Conservation (phyloP, 371 early-diverging fungal genomes). For the Actinomortierella wolfii region DNA sequence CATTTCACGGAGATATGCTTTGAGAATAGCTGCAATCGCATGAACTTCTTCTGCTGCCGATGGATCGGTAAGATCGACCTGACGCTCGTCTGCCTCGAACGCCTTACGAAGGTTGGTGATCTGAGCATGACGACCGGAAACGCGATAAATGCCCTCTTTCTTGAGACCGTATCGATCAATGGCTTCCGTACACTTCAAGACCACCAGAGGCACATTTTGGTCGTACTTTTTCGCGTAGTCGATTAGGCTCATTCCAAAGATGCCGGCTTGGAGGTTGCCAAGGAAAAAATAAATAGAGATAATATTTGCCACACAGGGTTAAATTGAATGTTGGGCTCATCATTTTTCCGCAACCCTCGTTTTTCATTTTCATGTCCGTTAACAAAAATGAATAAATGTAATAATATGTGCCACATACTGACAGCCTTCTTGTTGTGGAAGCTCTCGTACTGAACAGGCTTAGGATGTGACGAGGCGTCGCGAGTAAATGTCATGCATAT, state of each 20-base stretch:
- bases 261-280: slow-evolving; percentile 45
- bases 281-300: no score
- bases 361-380: slow-evolving; percentile 46
- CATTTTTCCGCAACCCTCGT: background rate
- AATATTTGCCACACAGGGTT: no score
- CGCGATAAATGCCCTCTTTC: slow-evolving; percentile 72
- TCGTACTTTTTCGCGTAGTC: slow-evolving; percentile 52
- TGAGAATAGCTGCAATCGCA: slow-evolving; percentile 65
- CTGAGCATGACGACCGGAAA: slow-evolving; percentile 69
- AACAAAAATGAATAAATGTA: slow-evolving; percentile 5
- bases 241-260: slow-evolving; percentile 62
- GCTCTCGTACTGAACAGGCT: slow-evolving; percentile 55
- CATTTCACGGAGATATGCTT: slow-evolving; percentile 66
- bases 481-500: slow-evolving; percentile 50
- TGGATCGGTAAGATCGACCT: slow-evolving; percentile 51
- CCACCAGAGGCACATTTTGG: slow-evolving; percentile 56
- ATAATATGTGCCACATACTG: slow-evolving; percentile 13
- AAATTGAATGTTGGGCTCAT: background rate
- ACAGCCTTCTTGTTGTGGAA: slow-evolving; percentile 40
- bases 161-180: slow-evolving; percentile 57
- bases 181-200: slow-evolving; percentile 59
- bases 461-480: slow-evolving; percentile 49
- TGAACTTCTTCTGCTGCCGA: slow-evolving; percentile 55
- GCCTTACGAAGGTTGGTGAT: slow-evolving; percentile 54
- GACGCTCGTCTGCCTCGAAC: slow-evolving; percentile 60